Evolutionary conservation across 164 flowering plant species (phyloP).

Genomic region (Aristolochia fimbriata): DNA sequence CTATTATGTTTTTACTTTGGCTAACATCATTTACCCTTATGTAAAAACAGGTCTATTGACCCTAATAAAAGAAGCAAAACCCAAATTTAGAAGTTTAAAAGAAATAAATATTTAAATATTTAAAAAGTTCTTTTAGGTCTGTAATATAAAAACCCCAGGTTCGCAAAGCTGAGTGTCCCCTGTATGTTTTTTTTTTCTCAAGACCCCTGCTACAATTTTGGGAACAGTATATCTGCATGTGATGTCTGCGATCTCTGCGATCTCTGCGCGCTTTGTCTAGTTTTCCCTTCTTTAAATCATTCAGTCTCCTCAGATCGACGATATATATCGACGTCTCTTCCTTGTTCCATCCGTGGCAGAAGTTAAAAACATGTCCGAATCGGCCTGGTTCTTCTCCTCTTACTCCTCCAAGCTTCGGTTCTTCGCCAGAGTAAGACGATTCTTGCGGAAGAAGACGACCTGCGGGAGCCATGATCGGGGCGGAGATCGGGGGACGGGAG

Average conservation of each 20-base stretch:
- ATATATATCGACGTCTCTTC: not conserved
- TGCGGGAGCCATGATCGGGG: constrained; percentile 7
- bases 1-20: no score
- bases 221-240: constrained; percentile 10
- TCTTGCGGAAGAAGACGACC: constrained; percentile 23
- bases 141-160: no score
- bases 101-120: no score
- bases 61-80: no score
- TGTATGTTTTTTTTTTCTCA: no score
- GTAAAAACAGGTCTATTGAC: no score
- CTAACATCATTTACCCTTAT: no score
- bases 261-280: constrained; percentile 3
- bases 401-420: constrained; percentile 29
- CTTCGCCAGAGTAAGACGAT: constrained; percentile 37
- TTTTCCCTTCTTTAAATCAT: not conserved
- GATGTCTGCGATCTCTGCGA: constrained; percentile 9
- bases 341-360: not conserved
- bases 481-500: not conserved
- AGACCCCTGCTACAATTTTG: not conserved
- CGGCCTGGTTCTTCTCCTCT: constrained; percentile 1
- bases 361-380: not conserved
- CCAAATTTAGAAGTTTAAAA: no score
- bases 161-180: no score
- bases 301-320: not conserved
- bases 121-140: no score